Evolutionary conservation across 345 rosid species (phyloP), one percentile per base, ranked within the genome.

Genomic region (Iberis pinnata): DNA sequence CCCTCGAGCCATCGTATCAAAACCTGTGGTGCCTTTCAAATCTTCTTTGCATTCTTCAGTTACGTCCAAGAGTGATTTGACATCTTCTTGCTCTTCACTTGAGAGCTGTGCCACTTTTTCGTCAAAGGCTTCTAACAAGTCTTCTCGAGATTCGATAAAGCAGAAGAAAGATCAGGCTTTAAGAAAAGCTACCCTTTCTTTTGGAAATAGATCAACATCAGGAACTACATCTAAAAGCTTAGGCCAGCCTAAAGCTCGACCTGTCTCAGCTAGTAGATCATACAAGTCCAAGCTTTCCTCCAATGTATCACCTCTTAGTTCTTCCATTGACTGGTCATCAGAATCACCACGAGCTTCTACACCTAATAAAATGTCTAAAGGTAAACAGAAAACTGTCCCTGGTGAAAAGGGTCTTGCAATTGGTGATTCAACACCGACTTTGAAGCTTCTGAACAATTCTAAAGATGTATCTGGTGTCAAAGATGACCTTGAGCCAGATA

Each of bases 261-360:
- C 56, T 52, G 40, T 64, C 59, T 66, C 82, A 40, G 64, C 81
- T 46, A 27, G 45, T 74, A 44, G 78, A 69, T 72, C 56, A 64
- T 68, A 82, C 65, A 54, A 66, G 17, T 55, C 68, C 57, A 83
- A 69, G 70, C 67, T 49, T 16, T 69, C 89, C 43, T 71, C 82
- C 32, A 76, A 50, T 62, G 61, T 60, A 64, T 78, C 84, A 55
- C 76, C 85, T 53, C 65, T 85, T 57, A 88, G 89, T 77, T 73
- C 96, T 67, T 68, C 76, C 56, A 75, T 81, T 73, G 95, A 92
- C 70, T 73, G 82, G 90, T 83, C 97, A 47, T 73, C 78, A 20
- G 82, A 56, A 36, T 82, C 84, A 26, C 45, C 64, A 2, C 76
- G 87, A 36, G 73, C 73, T 64, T 73, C 80, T 53, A 72, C 84